Evolutionary conservation across 176 grass and related monocot species (phyloP), one percentile per base, ranked within the genome.

Genomic region (Cymbopogon citratus): DNA sequence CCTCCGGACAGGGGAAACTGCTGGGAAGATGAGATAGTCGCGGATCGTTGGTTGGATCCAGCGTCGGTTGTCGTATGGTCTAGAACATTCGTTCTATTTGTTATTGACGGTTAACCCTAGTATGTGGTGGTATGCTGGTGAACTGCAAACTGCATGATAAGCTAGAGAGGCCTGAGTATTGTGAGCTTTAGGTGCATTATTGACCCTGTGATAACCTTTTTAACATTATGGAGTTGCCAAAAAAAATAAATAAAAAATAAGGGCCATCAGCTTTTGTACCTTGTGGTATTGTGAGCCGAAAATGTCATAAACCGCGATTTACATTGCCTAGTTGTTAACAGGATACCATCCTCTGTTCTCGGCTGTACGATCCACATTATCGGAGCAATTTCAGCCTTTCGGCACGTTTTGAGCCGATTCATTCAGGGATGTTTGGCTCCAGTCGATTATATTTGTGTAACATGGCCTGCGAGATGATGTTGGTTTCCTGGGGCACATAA

Each of bases 71-170:
- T 69, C 79, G 80, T 74, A 83, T 79, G 84, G 43, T 86, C 66
- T 83, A 86, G 84, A 83, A 79, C 80, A 90, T 90, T 86, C 74
- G 39, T 78, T 90, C 62, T 83, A 80, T 90, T 86, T 83, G 74
- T 90, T 86, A 79, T 86, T 79, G 73, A 79, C 83, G 12, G 79
- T 86, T 83, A 69, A 79, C 88, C 40, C 40, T 90, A 75, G 84
- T 79, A 68, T 79, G 79, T 68, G 83, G 74, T 82, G 46, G 59
- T 51, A 83, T 73, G 83, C 38, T 82, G 84, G 49, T 69, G 69
- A 79, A 83, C 66, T 86, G 67, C 74, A 83, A 79, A 86, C 66
- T 83, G 67, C 80, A 80, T 78, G 62, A 54, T 71, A 79, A 40
- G 74, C 73, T 69, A 83, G 73, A 88, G 66, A 75, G 48, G 79